These are phyloP conservation scores for Termitomyces sp. DNA, from an alignment of 768 basidiomycete genomes.

Conservation along the genomic window DNA sequence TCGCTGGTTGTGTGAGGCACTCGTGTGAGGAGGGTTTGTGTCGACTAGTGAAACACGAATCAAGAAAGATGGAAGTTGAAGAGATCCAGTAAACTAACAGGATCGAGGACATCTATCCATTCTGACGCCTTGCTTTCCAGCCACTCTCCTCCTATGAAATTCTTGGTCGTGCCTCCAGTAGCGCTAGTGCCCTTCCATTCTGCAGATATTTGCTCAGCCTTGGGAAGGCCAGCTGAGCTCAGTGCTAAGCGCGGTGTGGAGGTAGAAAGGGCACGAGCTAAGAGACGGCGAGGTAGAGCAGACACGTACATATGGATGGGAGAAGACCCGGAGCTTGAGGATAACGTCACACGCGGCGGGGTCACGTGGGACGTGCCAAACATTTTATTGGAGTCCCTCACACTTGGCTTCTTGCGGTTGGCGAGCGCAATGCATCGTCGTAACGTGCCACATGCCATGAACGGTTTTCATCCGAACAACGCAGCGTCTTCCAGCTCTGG, in stretches of 20 bases:
- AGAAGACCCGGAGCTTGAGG: conserved; percentile 2
- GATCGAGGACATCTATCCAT: conserved; percentile 89
- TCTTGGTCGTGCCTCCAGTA: conserved; percentile 84
- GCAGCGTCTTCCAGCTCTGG: conserved; percentile 30
- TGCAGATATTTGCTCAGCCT: conserved; percentile 63
- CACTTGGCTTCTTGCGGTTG: conserved; percentile 1
- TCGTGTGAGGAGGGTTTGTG: conserved; percentile 82
- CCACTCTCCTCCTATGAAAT: conserved; percentile 89
- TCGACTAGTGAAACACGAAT: conserved; percentile 47
- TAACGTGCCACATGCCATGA: conserved; percentile 17
- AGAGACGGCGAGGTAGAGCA: conserved; percentile 23
- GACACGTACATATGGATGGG: conserved; percentile 24
- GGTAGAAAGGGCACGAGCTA: conserved; percentile 34
- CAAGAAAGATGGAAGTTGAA: background rate
- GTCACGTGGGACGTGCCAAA: conserved; percentile 15
- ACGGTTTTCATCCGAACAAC: conserved; percentile 24
- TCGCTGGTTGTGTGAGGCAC: conserved; percentile 82
- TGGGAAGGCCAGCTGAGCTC: conserved; percentile 46
- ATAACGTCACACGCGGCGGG: conserved; percentile 3
- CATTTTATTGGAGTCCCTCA: background rate
- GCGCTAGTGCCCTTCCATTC: conserved; percentile 87
- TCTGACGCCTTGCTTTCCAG: conserved; percentile 69
- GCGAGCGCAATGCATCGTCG: conserved; percentile 16
- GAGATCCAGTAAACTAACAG: conserved; percentile 44
- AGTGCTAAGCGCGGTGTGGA: conserved; percentile 43